Percentiles rank a stretch among this genome's conserved stretches.
These are phyloP conservation scores for Russula emetica DNA, from an alignment of 768 basidiomycete genomes.

Conservation along the genomic window DNA sequence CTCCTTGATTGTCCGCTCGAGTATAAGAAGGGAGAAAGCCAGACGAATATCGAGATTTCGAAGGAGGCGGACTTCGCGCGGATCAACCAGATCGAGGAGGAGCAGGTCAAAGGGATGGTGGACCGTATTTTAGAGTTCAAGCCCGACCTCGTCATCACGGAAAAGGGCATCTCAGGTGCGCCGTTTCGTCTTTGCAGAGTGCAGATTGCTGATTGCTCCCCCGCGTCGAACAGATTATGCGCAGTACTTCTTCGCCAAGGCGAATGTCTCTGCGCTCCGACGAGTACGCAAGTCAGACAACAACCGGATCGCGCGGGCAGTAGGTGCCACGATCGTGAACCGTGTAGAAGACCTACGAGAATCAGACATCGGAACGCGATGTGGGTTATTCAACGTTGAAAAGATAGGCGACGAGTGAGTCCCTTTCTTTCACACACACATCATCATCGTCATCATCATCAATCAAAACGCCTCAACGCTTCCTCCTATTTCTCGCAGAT, in stretches of 20 bases:
- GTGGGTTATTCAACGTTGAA: constrained; percentile 94
- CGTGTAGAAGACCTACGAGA: constrained; percentile 92
- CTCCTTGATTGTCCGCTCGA: constrained; percentile 92
- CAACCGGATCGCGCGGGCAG: constrained; percentile 94
- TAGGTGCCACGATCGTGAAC: constrained; percentile 96
- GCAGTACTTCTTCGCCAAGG: constrained; percentile 82
- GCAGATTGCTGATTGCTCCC: not conserved
- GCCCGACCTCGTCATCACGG: constrained; percentile 92
- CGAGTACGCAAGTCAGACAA: constrained; percentile 99
- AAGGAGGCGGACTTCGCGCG: constrained; percentile 92
- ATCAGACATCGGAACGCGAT: constrained; percentile 84
- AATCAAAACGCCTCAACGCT: not conserved
- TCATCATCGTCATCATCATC: no score
- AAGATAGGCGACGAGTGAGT: constrained; percentile 91
- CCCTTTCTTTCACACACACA: not conserved
- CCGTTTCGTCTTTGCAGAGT: constrained; percentile 18
- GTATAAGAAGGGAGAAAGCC: constrained; percentile 98
- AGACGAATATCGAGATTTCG: constrained; percentile 97
- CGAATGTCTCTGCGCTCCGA: constrained; percentile 88
- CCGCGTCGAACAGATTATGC: constrained; percentile 63
- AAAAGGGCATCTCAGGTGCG: constrained; percentile 95
- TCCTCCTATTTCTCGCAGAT: constrained; percentile 79
- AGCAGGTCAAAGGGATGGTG: constrained; percentile 88
- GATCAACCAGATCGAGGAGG: constrained; percentile 92
- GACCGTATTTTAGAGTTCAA: constrained; percentile 86